phyloP scores from a whole-genome alignment of 352 stramenopile species.

The Pythium sukuiense region DNA sequence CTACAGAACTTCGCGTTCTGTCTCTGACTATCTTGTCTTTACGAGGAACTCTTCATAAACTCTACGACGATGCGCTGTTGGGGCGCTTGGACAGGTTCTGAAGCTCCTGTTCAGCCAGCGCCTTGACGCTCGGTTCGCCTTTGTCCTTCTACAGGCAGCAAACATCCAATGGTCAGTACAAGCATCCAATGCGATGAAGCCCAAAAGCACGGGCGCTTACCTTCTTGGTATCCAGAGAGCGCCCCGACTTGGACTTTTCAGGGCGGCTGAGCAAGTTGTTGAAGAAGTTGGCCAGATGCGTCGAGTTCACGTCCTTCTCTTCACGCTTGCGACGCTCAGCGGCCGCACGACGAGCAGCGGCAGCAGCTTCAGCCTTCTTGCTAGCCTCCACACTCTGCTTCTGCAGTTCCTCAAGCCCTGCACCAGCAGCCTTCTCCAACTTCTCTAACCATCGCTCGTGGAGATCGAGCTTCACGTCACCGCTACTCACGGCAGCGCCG shows the following conservation, averaged over 20 bases:
- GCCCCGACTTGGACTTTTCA: conserved; percentile 78
- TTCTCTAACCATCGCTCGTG: conserved; percentile 84
- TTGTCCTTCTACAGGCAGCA: conserved; percentile 53
- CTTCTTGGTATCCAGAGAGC: conserved; percentile 65
- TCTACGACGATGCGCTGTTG: conserved; percentile 24
- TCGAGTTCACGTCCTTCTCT: conserved; percentile 84
- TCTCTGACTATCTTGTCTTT: conserved; percentile 11
- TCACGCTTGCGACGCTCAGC: conserved; percentile 76
- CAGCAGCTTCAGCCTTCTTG: conserved; percentile 74
- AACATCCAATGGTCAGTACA: neutral
- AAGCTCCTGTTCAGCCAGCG: conserved; percentile 54
- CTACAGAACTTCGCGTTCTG: neutral
- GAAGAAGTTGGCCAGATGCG: conserved; percentile 86
- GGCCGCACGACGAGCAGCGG: conserved; percentile 59
- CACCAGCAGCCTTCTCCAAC: conserved; percentile 74
- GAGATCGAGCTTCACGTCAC: conserved; percentile 61
- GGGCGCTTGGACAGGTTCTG: conserved; percentile 48
- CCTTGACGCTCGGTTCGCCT: conserved; percentile 46
- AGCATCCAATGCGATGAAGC: neutral
- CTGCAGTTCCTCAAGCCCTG: conserved; percentile 76
- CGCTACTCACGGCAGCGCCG: conserved; percentile 14
- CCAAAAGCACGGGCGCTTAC: conserved; percentile 21
- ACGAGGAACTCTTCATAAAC: neutral
- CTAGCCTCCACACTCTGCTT: conserved; percentile 85
- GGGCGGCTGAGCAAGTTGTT: conserved; percentile 85